Evolutionary conservation across 164 flowering plant genomes (phyloP), one percentile per base, ranked within the genome.

Genomic region (Protea cynaroides): DNA sequence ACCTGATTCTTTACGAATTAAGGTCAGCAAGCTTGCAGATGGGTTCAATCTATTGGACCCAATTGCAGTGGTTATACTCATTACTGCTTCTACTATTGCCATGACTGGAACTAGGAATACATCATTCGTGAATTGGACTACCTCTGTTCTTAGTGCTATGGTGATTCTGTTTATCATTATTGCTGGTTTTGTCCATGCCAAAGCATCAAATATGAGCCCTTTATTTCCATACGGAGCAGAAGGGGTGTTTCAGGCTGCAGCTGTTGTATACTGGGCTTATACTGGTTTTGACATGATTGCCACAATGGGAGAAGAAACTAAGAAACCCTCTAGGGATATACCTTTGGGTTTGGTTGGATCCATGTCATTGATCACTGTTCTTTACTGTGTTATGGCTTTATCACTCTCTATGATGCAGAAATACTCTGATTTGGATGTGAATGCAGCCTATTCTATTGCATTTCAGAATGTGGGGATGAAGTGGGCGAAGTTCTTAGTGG

Each of bases 231-330:
- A 49, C 43, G 96, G 93, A 1, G 72, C 71, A 1, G 58, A 67
- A 38, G 91, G 96, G 2, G 75, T 76, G 62, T 87, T 89, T 67
- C 49, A 56, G 23, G 86, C 96, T 52, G 86, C 96, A 0, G 89
- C 91, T 0, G 81, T 89, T 44, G 87, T 89, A 34, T 84, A 79
- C 64, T 89, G 87, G 87, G 87, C 93, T 44, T 87, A 87, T 40
- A 84, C 89, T 0, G 93, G 96, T 15, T 90, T 90, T 59, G 95
- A 90, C 62, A 78, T 81, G 84, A 83, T 88, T 11, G 95, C 97
- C 1, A 90, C 89, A 5, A 73, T 90, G 95, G 97, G 92, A 0
- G 97, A 90, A 61, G 97, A 90, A 61, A 85, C 95, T 0, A 84
- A 84, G 76, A 61, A 71, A 7, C 97, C 97, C 0, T 66, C 89